A percentile compares a stretch with the other conserved stretches of the same genome.
Conservation (phyloP, 2,329 filamentous ascomycete genomes). For the Penicillium sp. region DNA sequence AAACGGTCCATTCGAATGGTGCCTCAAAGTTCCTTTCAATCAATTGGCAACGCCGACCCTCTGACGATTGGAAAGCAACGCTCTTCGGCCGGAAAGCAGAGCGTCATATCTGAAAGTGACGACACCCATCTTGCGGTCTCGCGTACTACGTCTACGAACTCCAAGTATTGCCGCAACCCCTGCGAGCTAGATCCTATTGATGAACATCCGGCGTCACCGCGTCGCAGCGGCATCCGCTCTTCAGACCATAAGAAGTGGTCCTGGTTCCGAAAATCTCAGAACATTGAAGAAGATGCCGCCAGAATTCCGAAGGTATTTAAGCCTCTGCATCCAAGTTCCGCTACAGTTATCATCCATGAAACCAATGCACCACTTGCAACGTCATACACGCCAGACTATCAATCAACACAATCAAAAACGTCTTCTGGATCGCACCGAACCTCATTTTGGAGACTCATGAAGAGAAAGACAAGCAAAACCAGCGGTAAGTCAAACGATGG, state of each 20-base stretch:
- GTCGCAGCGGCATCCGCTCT: conserved; percentile 26
- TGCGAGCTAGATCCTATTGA: conserved; percentile 49
- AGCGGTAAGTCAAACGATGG: conserved; percentile 50
- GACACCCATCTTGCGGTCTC: background rate
- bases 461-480: conserved; percentile 50
- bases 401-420: conserved; percentile 1
- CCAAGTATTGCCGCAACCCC: conserved; percentile 33
- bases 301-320: conserved; percentile 29
- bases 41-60: conserved; percentile 53
- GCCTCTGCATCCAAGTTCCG: conserved; percentile 31
- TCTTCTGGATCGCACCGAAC: conserved; percentile 44
- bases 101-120: conserved; percentile 4
- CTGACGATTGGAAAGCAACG: conserved; percentile 59
- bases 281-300: conserved; percentile 30
- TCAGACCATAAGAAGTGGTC: conserved; percentile 51
- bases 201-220: conserved; percentile 45
- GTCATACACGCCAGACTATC: conserved; percentile 15
- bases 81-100: background rate
- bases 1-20: conserved; percentile 63
- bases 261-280: conserved; percentile 48
- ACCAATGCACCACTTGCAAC: conserved; percentile 23
- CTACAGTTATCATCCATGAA: conserved; percentile 34
- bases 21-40: conserved; percentile 54
- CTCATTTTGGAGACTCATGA: conserved; percentile 59
- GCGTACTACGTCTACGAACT: conserved; percentile 26